Evolutionary conservation across 2,329 filamentous ascomycete species (phyloP), one percentile per base, ranked within the genome.

Genomic region (Cylindrodendrum hubeiense): DNA sequence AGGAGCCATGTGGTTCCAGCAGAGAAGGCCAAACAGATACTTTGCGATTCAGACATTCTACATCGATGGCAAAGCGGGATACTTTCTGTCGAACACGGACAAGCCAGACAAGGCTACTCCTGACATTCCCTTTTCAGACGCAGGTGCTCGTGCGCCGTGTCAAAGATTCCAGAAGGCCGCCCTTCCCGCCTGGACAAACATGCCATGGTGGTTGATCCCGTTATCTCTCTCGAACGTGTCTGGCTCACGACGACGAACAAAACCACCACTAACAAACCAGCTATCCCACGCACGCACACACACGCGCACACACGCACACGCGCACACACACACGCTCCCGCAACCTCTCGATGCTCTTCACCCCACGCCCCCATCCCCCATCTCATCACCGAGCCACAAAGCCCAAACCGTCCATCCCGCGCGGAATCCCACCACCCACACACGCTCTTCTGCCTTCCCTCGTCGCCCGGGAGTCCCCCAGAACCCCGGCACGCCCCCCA

Each of bases 331-430:
- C 37, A 46, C 54, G 70, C 64, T 54, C 50, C 30, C n/a, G n/a
- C 46, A 44, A 49, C 57, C 21, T 66, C 55, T 56, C 30, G 55
- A 60, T 54, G 58, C 53, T 65, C 63, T 63, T 60, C 71, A 67
- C 66, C 61, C 52, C 56, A 61, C 60, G 55, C 51, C 50, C 51
- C 51, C 56, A 60, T 49, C 28, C 56, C 34, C 21, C 30, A 63
- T 60, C 62, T 46, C 62, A 30, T 65, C 55, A 65, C 55, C 62
- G 62, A 60, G 63, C 57, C 56, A 56, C 51, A 44, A 55, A 21
- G 24, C 47, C 44, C n/a, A 37, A 57, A 47, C 7, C 55, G 49
- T 57, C 26, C 51, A 57, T 63, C 60, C 60, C 54, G 46, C 60
- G 46, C 46, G 54, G 60, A 49, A 65, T 54, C 37, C 49, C 58